Conservation (phyloP, 805 yeast genomes). For the Isabelozyma rhagii region DNA sequence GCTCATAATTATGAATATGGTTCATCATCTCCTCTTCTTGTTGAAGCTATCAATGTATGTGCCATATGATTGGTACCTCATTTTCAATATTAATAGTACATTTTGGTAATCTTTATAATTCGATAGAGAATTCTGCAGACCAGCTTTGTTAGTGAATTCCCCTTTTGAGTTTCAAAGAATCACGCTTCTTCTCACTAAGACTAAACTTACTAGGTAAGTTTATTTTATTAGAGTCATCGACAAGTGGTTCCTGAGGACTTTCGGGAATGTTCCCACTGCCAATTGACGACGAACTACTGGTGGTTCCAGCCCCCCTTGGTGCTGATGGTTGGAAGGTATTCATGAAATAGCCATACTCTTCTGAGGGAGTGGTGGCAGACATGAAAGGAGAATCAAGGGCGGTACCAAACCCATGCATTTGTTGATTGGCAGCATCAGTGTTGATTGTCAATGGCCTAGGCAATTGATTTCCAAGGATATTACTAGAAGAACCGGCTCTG, state of each 20-base stretch:
- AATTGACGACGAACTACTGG: neutral
- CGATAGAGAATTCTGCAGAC: neutral
- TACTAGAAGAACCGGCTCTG: conserved; percentile 5
- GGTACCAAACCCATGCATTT: conserved; percentile 18
- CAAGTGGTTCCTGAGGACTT: neutral
- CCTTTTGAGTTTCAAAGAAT: conserved; percentile 41
- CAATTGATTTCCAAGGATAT: conserved; percentile 6
- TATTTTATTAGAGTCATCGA: neutral
- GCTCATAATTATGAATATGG: no score
- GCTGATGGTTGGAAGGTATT: conserved; percentile 8
- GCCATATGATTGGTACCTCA: neutral
- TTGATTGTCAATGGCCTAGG: conserved; percentile 37
- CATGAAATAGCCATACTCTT: conserved; percentile 31
- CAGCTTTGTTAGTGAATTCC: conserved; percentile 32
- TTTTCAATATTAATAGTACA: neutral
- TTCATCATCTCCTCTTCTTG: no score
- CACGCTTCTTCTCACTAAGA: conserved; percentile 44
- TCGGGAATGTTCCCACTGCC: neutral
- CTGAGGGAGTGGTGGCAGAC: conserved; percentile 35
- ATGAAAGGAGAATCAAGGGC: conserved; percentile 41
- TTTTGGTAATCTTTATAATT: no score
- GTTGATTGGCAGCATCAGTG: conserved; percentile 27
- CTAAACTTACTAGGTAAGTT: conserved; percentile 30
- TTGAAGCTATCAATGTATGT: neutral
- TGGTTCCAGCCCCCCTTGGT: neutral